phyloP scores from a whole-genome alignment of 73 alveolate species.

The Blepharisma stoltei region DNA sequence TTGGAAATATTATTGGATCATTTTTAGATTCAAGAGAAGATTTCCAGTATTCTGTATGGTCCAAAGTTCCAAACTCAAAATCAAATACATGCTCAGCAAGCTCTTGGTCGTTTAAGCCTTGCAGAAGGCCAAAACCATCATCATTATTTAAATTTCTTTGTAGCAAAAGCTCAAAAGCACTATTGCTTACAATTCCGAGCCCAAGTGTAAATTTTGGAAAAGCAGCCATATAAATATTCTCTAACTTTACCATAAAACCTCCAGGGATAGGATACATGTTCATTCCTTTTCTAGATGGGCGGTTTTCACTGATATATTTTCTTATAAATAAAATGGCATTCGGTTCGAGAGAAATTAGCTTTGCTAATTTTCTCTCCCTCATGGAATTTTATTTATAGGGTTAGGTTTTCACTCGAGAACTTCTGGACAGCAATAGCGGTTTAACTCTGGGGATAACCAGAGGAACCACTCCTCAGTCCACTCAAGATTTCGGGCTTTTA shows the following conservation, averaged over 20 bases:
- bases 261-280: slow-evolving; percentile 14
- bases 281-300: background rate
- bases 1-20: background rate
- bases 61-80: background rate
- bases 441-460: too few species aligned
- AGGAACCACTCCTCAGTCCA: too few species aligned
- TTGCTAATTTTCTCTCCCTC: too few species aligned
- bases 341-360: too few species aligned
- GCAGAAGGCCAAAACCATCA: slow-evolving; percentile 10
- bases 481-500: too few species aligned
- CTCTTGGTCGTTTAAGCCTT: background rate
- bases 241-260: background rate
- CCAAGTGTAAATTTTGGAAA: slow-evolving; percentile 12
- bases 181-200: background rate
- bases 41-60: background rate
- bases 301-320: background rate
- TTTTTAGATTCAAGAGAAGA: background rate
- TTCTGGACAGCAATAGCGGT: too few species aligned
- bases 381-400: too few species aligned
- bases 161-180: background rate
- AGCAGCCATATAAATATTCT: background rate
- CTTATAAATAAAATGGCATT: too few species aligned
- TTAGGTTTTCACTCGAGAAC: too few species aligned
- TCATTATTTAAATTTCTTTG: background rate
- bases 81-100: background rate